Evolutionary conservation across 305 asterid species (phyloP).

Genomic region (Fraxinus greggii): DNA sequence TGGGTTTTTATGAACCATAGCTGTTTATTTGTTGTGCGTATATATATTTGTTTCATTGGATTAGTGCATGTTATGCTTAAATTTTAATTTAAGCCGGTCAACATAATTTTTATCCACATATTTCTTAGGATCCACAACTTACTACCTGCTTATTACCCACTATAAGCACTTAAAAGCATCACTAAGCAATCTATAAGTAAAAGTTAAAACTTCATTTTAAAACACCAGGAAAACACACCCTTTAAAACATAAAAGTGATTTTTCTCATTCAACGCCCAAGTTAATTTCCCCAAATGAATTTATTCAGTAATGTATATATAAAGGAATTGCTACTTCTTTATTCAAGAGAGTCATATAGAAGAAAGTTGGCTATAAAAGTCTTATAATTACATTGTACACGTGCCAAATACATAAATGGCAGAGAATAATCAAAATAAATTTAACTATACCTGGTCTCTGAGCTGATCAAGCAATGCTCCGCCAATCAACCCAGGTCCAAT

Average conservation of each 20-base stretch:
- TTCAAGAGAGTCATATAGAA: not conserved
- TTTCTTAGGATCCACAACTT: not conserved
- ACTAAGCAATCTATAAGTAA: not conserved
- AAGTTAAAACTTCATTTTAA: not conserved
- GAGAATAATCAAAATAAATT: not conserved
- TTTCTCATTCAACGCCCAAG: not conserved
- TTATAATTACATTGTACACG: not conserved
- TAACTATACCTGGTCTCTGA: not conserved
- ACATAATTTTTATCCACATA: not conserved
- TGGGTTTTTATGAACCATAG: not conserved
- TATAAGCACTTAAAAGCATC: not conserved
- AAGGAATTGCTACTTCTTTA: not conserved
- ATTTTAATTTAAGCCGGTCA: not conserved
- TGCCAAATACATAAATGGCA: not conserved
- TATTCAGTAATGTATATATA: not conserved
- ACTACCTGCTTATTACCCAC: not conserved
- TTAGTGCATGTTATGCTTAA: not conserved
- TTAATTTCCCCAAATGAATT: not conserved
- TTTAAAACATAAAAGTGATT: not conserved
- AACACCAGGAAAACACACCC: not conserved
- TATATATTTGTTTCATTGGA: not conserved
- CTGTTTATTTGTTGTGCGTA: not conserved
- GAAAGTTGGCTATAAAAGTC: not conserved
- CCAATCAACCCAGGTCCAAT: not conserved
- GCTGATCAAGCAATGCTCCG: not conserved